Evolutionary conservation across 1,284 basidiomycete genomes (phyloP), one percentile per base, ranked within the genome.

Genomic region (Ustilago xerochloae): DNA sequence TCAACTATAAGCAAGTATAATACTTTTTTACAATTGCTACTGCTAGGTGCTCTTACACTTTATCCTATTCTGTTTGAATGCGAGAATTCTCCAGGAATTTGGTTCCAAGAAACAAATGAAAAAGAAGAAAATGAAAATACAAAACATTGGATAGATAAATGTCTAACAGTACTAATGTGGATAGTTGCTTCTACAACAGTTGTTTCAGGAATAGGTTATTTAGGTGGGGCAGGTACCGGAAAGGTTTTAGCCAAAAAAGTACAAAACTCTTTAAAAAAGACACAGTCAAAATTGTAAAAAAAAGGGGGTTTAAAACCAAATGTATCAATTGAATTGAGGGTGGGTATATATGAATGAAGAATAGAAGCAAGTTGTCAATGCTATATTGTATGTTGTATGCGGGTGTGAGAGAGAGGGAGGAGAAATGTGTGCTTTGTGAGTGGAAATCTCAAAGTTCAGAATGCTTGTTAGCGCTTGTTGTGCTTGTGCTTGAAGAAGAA

Each of bases 191-290:
- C 88, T 2, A 97, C 96, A 4, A 98, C 96, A 0, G 87, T 97
- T 28, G 93, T 91, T 90, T 96, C 93, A 75, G 96, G 96, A 1
- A 78, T 94, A 49, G 93, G 93, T 24, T 98, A 98, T 81, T 81
- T 96, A 1, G 66, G 73, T 33, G 77, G 77, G 6, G 67, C 60
- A 15, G 74, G 74, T 0, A 45, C 66, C 5, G 43, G 52, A 3
- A 66, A 65, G 22, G 57, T 72, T 18, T 46, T 78, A 0, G 68
- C 57, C 13, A 18, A 39, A 29, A 50, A 39, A 18, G 24, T 65
- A 30, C 46, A 33, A 10, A 45, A 41, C n/a, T 35, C 52, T 13
- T 33, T 59, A 26, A 54, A 29, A 9, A 49, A 57, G n/a, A 18
- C 43, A 1, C 8, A 32, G 15, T 13, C 24, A 9, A 30, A 30